These are phyloP conservation scores for Podospora appendiculata DNA, from an alignment of 495 filamentous ascomycete genomes.

Conservation along the genomic window DNA sequence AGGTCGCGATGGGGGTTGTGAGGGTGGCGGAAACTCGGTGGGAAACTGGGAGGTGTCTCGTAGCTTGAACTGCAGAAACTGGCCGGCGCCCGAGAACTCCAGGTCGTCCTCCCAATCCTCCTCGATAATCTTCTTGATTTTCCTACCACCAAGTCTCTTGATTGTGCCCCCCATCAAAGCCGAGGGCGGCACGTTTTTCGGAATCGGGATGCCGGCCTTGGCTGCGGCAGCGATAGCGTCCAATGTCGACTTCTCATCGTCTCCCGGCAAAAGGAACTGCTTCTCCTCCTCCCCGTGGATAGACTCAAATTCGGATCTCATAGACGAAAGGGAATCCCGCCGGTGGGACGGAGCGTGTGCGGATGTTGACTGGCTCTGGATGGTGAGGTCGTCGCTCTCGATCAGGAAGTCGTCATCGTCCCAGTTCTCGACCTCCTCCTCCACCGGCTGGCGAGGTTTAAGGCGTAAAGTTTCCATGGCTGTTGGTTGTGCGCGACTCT, in stretches of 20 bases:
- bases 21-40: conserved; percentile 25
- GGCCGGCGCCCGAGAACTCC: conserved; percentile 60
- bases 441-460: conserved; percentile 44
- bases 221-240: conserved; percentile 83
- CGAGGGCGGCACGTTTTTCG: conserved; percentile 82
- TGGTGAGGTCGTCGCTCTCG: conserved; percentile 60
- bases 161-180: conserved; percentile 91
- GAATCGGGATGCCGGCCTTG: conserved; percentile 86
- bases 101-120: conserved; percentile 94
- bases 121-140: conserved; percentile 62
- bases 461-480: conserved; percentile 52
- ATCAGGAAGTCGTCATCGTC: conserved; percentile 79
- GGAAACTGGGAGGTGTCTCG: conserved; percentile 55
- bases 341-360: conserved; percentile 47
- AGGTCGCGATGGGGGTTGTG: too few relatives aligned
- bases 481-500: conserved; percentile 1
- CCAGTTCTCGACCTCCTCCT: conserved; percentile 73
- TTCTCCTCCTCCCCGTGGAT: conserved; percentile 74
- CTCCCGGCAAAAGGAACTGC: conserved; percentile 68
- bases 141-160: conserved; percentile 79
- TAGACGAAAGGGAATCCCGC: conserved; percentile 71
- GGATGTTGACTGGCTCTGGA: conserved; percentile 56
- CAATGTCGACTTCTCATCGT: conserved; percentile 69
- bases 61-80: conserved; percentile 54
- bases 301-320: conserved; percentile 73